Conservation (phyloP, 2,329 filamentous ascomycete genomes). For the Verticillium tricorpus region DNA sequence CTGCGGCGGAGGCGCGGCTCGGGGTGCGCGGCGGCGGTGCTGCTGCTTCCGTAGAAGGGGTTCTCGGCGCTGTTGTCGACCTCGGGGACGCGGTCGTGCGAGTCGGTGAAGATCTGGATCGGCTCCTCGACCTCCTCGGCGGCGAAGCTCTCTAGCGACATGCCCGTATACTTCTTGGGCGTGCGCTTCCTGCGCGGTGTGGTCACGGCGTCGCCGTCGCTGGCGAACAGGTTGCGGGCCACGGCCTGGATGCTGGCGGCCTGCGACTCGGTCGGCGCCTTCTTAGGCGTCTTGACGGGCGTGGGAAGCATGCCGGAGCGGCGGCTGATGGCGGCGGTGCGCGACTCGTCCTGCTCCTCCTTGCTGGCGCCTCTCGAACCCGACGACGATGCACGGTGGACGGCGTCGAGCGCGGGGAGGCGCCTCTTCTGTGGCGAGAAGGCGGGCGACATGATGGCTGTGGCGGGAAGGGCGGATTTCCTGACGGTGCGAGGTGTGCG, state of each 20-base stretch:
- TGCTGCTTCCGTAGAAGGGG: slow-evolving; percentile 58
- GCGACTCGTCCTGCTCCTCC: slow-evolving; percentile 14
- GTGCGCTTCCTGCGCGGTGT: slow-evolving; percentile 53
- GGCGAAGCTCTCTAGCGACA: slow-evolving; percentile 54
- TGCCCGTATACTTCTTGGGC: slow-evolving; percentile 51
- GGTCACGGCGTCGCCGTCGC: slow-evolving; percentile 51
- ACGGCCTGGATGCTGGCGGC: slow-evolving; percentile 48
- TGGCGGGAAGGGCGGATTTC: slow-evolving; percentile 18
- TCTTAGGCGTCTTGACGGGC: slow-evolving; percentile 72
- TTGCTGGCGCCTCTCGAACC: slow-evolving; percentile 27
- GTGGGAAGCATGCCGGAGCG: slow-evolving; percentile 63
- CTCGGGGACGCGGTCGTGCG: slow-evolving; percentile 71
- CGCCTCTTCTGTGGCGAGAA: slow-evolving; percentile 40
- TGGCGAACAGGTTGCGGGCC: slow-evolving; percentile 59
- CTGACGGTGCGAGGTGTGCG: slow-evolving; percentile 28
- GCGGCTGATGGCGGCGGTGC: slow-evolving; percentile 23
- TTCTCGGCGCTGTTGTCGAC: slow-evolving; percentile 64
- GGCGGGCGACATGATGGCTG: slow-evolving; percentile 20
- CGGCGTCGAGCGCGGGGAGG: slow-evolving; percentile 39
- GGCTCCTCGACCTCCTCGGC: slow-evolving; percentile 50
- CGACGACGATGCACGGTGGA: slow-evolving; percentile 40
- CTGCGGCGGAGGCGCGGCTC: slow-evolving; percentile 44
- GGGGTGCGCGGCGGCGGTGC: slow-evolving; percentile 26
- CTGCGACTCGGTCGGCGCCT: slow-evolving; percentile 49
- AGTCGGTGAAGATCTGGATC: slow-evolving; percentile 75